Evolutionary conservation across 352 stramenopile genomes (phyloP).

Genomic region (Globisporangium viniferum): DNA sequence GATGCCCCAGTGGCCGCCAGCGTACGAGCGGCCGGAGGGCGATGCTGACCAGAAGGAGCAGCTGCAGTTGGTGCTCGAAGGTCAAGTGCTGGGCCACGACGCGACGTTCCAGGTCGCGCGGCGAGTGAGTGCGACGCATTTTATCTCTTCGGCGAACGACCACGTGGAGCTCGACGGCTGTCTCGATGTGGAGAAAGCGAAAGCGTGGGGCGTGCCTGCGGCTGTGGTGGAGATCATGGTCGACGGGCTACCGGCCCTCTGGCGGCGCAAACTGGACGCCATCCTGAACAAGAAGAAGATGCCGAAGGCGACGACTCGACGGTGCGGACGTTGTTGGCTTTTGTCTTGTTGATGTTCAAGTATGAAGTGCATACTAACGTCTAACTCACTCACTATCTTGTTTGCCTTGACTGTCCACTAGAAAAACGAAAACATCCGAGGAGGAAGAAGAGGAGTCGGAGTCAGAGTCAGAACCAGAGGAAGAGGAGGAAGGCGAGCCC

Average conservation of each 20-base stretch:
- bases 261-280: slow-evolving; percentile 22
- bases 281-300: slow-evolving; percentile 2
- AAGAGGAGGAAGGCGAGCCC: not conserved
- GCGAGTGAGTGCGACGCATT: slow-evolving; percentile 36
- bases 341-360: not conserved
- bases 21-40: slow-evolving; percentile 1
- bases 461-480: slow-evolving; percentile 4
- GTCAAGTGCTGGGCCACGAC: slow-evolving; percentile 24
- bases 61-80: slow-evolving; percentile 34
- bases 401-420: not conserved
- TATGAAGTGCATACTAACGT: not conserved
- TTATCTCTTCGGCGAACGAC: slow-evolving; percentile 37
- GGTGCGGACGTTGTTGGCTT: not conserved
- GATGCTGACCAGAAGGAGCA: slow-evolving; percentile 5
- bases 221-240: slow-evolving; percentile 46
- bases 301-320: not conserved
- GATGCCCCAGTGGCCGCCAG: slow-evolving; percentile 29
- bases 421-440: not conserved
- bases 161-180: slow-evolving; percentile 39
- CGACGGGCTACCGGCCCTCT: slow-evolving; percentile 54
- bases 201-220: slow-evolving; percentile 29
- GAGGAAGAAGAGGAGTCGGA: not conserved
- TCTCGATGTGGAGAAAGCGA: slow-evolving; percentile 36
- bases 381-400: not conserved
- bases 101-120: slow-evolving; percentile 36